Conservation (phyloP, 768 basidiomycete species). For the Tylopilus sp. region DNA sequence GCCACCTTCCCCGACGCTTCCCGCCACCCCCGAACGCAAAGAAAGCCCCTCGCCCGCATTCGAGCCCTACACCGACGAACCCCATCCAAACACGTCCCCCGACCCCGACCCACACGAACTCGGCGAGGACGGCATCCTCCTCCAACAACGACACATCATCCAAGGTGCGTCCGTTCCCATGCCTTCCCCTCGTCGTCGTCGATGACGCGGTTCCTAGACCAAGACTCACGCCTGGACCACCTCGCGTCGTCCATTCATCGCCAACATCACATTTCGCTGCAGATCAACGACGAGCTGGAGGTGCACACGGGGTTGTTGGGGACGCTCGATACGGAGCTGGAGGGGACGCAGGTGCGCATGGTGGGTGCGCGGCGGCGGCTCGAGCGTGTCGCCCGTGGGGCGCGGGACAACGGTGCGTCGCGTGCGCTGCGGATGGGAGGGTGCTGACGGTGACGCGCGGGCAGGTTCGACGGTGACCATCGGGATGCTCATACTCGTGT, state of each 20-base stretch:
- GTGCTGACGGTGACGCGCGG: neutral
- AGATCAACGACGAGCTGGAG: slow-evolving; percentile 93
- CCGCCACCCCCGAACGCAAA: slow-evolving; percentile 25
- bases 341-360: slow-evolving; percentile 63
- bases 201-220: slow-evolving; percentile 48
- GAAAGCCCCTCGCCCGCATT: slow-evolving; percentile 36
- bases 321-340: slow-evolving; percentile 79
- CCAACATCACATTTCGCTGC: slow-evolving; percentile 84
- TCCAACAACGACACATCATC: slow-evolving; percentile 79
- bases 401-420: slow-evolving; percentile 73
- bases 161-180: slow-evolving; percentile 48
- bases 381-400: slow-evolving; percentile 69
- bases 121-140: slow-evolving; percentile 43
- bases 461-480: slow-evolving; percentile 71
- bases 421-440: slow-evolving; percentile 2
- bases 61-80: slow-evolving; percentile 70
- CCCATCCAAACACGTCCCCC: no score
- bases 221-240: slow-evolving; percentile 76
- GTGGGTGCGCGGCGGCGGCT: slow-evolving; percentile 65
- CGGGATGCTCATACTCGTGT: slow-evolving; percentile 62
- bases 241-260: slow-evolving; percentile 84
- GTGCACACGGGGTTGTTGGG: slow-evolving; percentile 83
- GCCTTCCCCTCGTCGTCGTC: neutral
- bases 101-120: slow-evolving; percentile 28
- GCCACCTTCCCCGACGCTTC: slow-evolving; percentile 28